Conservation (phyloP, 768 basidiomycete species). For the Cystofilobasidium bisporidii region DNA sequence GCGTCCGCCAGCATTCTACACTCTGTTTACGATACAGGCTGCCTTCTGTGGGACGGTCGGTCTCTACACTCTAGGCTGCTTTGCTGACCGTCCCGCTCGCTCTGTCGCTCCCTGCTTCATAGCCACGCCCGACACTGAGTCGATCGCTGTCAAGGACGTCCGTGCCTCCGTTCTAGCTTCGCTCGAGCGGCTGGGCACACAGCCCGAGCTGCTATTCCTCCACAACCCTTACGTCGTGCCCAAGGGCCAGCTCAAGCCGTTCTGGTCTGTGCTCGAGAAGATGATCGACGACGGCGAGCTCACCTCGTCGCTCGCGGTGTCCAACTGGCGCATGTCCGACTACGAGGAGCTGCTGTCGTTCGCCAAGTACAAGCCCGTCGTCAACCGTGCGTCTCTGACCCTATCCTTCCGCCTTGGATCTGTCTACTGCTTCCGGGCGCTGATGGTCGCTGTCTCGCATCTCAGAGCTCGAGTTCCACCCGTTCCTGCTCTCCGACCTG, state of each 20-base stretch:
- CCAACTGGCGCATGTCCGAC: slow-evolving; percentile 39
- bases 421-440: not conserved
- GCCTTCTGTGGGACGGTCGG: no score
- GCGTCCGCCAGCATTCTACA: not conserved
- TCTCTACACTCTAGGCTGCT: no score
- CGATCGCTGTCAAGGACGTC: not conserved
- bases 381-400: slow-evolving; percentile 34
- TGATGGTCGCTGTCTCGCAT: not conserved
- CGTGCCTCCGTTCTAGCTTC: not conserved
- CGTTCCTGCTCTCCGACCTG: slow-evolving; percentile 35
- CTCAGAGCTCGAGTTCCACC: slow-evolving; percentile 42
- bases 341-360: slow-evolving; percentile 33
- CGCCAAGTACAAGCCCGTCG: slow-evolving; percentile 38
- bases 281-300: slow-evolving; percentile 35
- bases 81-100: no score
- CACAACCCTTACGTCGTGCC: slow-evolving; percentile 5
- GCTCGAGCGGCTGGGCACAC: not conserved
- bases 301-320: slow-evolving; percentile 34
- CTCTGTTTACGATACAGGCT: no score
- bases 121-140: not conserved
- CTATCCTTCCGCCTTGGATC: not conserved
- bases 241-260: not conserved
- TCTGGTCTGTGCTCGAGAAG: slow-evolving; percentile 5
- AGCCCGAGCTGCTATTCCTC: not conserved
- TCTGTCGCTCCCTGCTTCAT: not conserved